Base-by-base conservation (phyloP, 805 yeast genomes). In the Clavispora carvajalis region DNA sequence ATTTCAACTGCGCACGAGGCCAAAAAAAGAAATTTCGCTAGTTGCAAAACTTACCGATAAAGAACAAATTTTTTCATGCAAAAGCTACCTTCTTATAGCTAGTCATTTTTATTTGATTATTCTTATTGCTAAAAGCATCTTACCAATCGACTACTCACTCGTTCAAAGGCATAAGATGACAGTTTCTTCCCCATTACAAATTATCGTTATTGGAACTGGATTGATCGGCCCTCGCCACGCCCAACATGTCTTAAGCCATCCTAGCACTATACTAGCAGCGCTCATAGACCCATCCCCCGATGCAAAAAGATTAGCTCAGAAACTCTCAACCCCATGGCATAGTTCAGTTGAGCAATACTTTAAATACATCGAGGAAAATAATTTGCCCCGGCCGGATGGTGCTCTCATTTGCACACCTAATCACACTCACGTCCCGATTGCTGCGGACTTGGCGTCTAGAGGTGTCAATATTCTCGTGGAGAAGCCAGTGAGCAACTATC, bases 151-250 rank as follows among this genome's bases (percentile, higher is more conserved):
- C 16, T n/a, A 7, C n/a, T 25, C 8, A 16, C 29, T 16, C 4
- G 16, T 8, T 13, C 5, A n/a, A 25, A 13, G 5, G 16, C 16
- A 12, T 11, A 19, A 31, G 1, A 45, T 45, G 48, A 45, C 39
- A 17, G 43, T 43, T 33, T 39, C 43, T 21, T 22, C 29, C 10
- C 44, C 41, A 11, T 34, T 56, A 23, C 48, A 53, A n/a, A 47
- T 62, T 29, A 50, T 63, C 15, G 59, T 62, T 11, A 55, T 63
- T 21, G 71, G 72, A 0, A 69, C 68, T 7, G 71, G 72, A 5
- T 48, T 66, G 19, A 65, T 66, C 16, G 72, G 72, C 8, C 71
- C 72, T 5, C 54, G 72, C 35, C 72, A 66, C 46, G 69, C 69
- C 10, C 52, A 55, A 22, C 72, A 66, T 41, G 49, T 66, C 8